These are phyloP conservation scores for Annona cherimola DNA, from an alignment of 164 flowering plant genomes.

Conservation along the genomic window DNA sequence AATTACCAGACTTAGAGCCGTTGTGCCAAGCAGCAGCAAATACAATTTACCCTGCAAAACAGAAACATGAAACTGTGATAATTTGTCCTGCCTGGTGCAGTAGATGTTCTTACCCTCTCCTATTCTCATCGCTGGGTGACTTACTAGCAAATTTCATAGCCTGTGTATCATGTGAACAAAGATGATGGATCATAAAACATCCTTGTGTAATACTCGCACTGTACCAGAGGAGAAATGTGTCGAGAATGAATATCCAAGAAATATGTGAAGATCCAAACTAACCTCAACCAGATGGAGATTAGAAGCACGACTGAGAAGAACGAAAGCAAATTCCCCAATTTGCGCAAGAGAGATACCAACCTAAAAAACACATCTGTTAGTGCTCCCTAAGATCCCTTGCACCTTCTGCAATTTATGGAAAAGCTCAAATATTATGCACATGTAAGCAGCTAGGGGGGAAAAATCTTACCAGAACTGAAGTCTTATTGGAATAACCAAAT, in stretches of 20 bases:
- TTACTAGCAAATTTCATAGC: neutral
- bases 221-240: too few species aligned
- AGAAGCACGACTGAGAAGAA: slow-evolving; percentile 95
- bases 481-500: slow-evolving; percentile 83
- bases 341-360: slow-evolving; percentile 98
- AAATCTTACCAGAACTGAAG: slow-evolving; percentile 68
- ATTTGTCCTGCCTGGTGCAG: neutral
- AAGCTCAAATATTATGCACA: neutral
- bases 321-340: slow-evolving; percentile 96
- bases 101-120: neutral
- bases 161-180: neutral
- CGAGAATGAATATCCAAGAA: neutral
- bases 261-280: slow-evolving; percentile 9
- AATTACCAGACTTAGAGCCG: slow-evolving; percentile 91
- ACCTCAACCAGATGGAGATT: slow-evolving; percentile 96
- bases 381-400: slow-evolving; percentile 4
- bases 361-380: slow-evolving; percentile 27
- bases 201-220: too few species aligned
- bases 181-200: too few species aligned
- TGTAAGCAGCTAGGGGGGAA: neutral
- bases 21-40: slow-evolving; percentile 85
- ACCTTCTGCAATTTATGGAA: slow-evolving; percentile 7
- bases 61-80: neutral
- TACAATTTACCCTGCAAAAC: slow-evolving; percentile 74
- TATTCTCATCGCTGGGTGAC: neutral